phyloP scores from a whole-genome alignment of 1,284 basidiomycete genomes.

The Mycena sp. region DNA sequence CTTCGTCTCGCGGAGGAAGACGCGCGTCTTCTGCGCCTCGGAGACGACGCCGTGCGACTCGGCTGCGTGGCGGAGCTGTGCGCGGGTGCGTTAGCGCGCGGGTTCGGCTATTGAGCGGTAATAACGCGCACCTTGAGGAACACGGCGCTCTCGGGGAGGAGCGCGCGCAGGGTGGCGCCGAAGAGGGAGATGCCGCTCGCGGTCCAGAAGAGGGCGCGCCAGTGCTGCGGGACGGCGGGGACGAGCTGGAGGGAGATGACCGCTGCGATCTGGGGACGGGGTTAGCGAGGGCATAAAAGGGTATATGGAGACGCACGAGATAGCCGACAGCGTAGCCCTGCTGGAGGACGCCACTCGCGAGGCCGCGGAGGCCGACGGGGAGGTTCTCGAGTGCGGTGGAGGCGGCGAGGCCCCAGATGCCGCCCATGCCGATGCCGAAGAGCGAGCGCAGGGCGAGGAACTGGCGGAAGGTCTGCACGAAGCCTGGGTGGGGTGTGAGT shows the following conservation, averaged over 20 bases:
- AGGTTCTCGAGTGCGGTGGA: constrained; percentile 90
- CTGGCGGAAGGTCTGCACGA: constrained; percentile 71
- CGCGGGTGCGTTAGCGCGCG: constrained; percentile 68
- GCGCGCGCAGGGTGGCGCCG: constrained; percentile 63
- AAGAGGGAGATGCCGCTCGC: constrained; percentile 65
- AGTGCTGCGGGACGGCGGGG: constrained; percentile 38
- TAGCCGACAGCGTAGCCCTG: constrained; percentile 82
- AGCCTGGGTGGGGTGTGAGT: constrained; percentile 37
- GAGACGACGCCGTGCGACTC: constrained; percentile 51
- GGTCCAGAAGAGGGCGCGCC: constrained; percentile 62
- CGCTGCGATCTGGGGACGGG: constrained; percentile 25
- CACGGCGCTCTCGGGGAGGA: constrained; percentile 71
- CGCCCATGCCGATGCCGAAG: constrained; percentile 83
- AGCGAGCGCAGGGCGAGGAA: constrained; percentile 38
- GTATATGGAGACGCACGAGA: constrained; percentile 39
- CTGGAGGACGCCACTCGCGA: constrained; percentile 87
- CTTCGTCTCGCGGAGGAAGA: constrained; percentile 79
- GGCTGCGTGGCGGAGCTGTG: constrained; percentile 66
- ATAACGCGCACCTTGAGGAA: constrained; percentile 55
- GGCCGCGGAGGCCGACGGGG: constrained; percentile 86
- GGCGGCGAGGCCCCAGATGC: constrained; percentile 82
- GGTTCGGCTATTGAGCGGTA: too few species aligned
- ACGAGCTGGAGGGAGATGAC: constrained; percentile 33
- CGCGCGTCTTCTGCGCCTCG: constrained; percentile 63
- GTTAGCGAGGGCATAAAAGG: not conserved